These are phyloP conservation scores for Phenoliferia sp. DNA, from an alignment of 1,284 basidiomycete species.

Conservation along the genomic window DNA sequence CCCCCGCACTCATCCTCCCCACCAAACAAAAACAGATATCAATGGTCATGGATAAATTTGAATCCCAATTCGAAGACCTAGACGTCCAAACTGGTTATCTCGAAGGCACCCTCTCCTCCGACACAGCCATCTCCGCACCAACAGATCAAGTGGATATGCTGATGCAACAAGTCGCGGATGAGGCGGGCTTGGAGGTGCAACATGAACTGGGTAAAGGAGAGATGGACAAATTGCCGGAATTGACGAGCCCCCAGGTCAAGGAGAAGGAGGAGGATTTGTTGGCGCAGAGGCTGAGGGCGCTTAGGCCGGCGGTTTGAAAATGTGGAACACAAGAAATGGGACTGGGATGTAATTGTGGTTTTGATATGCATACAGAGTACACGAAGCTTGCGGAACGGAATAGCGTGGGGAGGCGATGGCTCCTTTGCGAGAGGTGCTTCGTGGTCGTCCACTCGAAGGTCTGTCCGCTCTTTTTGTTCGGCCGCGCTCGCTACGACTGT, in stretches of 20 bases:
- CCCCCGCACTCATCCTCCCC: too few species aligned
- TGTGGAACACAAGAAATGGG: too few species aligned
- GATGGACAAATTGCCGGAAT: slow-evolving; percentile 42
- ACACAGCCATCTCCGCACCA: slow-evolving; percentile 87
- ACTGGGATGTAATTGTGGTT: too few species aligned
- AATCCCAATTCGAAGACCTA: slow-evolving; percentile 90
- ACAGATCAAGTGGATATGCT: slow-evolving; percentile 95
- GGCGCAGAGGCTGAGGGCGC: slow-evolving; percentile 58
- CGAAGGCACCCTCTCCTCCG: slow-evolving; percentile 92
- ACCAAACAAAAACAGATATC: too few species aligned
- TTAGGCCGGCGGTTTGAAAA: slow-evolving; percentile 41
- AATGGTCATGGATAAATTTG: slow-evolving; percentile 98
- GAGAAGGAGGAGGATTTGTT: slow-evolving; percentile 64
- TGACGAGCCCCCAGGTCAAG: slow-evolving; percentile 43
- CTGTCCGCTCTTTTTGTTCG: too few species aligned
- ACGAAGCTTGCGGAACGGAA: too few species aligned
- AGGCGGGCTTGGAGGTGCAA: slow-evolving; percentile 91
- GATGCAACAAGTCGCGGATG: slow-evolving; percentile 90
- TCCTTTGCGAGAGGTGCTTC: too few species aligned
- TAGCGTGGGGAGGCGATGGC: too few species aligned
- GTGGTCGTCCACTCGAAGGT: too few species aligned
- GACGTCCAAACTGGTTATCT: slow-evolving; percentile 98
- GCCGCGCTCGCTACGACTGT: too few species aligned
- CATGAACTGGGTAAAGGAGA: slow-evolving; percentile 54
- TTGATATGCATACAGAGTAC: too few species aligned